Evolutionary conservation across 2,329 filamentous ascomycete genomes (phyloP), one percentile per base, ranked within the genome.

Genomic region (Pseudogymnoascus sp.): DNA sequence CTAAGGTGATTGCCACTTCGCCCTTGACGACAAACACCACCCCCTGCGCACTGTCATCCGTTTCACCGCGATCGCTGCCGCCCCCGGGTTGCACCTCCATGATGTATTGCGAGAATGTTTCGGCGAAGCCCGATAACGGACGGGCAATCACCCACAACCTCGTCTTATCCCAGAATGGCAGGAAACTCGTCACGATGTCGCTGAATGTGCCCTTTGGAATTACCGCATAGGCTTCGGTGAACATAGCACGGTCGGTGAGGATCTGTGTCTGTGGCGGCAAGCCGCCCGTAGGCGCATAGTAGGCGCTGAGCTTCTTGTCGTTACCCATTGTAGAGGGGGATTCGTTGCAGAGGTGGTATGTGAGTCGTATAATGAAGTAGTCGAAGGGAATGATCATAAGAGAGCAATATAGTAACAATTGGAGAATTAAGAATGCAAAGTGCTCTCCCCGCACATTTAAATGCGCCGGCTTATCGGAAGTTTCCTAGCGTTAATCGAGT

Each of bases 171-270:
- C 59, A 60, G 31, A 60, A 60, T 6, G 59, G 59, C 31, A 60
- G 31, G 59, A 60, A 60, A 14, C 59, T 60, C 16, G 59, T 60
- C n/a, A 60, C 59, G 16, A 60, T 60, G n/a, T 60, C 59, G 31
- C 59, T 60, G 3, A 60, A 60, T 16, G 14, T n/a, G 38, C 59
- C 31, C 16, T 60, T 60, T 23, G 59, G 59, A 16, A 60, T 60
- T 25, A 60, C 59, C 18, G 59, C 38, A 21, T 60, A 60, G 31
- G 59, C 31, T 12, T 60, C 59, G 9, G 59, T 60, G 59, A 60
- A 60, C 59, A 60, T 60, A 28, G 59, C 59, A 40, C 59, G 59
- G 16, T 60, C 59, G 14, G 59, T 60, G 34, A 18, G 14, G 59
- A 60, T 23, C 31, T 37, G 28, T 60, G 59, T 38, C 59, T 60